A percentile compares a stretch with the other conserved stretches of the same genome.
phyloP scores from a whole-genome alignment of 129 eudicot species.

The Pittosporum tobira region DNA sequence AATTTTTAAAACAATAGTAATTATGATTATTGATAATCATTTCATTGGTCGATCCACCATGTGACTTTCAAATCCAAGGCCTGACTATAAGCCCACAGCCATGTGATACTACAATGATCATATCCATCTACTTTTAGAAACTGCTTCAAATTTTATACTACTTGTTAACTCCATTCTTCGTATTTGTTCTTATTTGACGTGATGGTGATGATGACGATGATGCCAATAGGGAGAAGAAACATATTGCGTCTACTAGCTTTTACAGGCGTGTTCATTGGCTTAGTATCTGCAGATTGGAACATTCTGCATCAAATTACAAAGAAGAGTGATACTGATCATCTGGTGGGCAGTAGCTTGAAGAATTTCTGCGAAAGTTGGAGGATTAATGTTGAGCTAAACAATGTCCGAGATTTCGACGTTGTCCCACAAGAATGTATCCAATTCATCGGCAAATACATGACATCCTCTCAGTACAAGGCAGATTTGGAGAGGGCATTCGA shows the following conservation, averaged over 20 bases:
- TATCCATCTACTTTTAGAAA: no score
- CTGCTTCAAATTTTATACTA: no score
- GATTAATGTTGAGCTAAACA: conserved; percentile 28
- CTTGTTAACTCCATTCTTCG: no score
- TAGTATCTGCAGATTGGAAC: conserved; percentile 28
- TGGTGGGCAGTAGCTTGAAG: conserved; percentile 17
- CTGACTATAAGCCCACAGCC: no score
- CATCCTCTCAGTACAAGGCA: conserved; percentile 23
- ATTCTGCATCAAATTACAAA: conserved; percentile 16
- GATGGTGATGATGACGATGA: not conserved
- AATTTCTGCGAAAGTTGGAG: conserved; percentile 37
- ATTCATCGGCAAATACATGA: conserved; percentile 23
- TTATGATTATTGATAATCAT: no score
- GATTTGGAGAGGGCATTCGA: conserved; percentile 25
- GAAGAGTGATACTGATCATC: not conserved
- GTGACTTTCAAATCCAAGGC: no score
- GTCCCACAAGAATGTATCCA: conserved; percentile 28
- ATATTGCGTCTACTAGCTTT: conserved; percentile 1
- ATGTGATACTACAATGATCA: not conserved
- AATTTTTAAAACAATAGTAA: no score
- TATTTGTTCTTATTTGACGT: not conserved
- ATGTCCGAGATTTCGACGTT: conserved; percentile 17
- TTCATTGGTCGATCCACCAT: no score
- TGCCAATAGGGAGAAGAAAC: conserved; percentile 7
- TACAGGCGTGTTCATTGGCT: conserved; percentile 13